A percentile compares a stretch with the other conserved stretches of the same genome.
phyloP scores from a whole-genome alignment of 2,329 filamentous ascomycete species.

The Pseudopithomyces chartarum region DNA sequence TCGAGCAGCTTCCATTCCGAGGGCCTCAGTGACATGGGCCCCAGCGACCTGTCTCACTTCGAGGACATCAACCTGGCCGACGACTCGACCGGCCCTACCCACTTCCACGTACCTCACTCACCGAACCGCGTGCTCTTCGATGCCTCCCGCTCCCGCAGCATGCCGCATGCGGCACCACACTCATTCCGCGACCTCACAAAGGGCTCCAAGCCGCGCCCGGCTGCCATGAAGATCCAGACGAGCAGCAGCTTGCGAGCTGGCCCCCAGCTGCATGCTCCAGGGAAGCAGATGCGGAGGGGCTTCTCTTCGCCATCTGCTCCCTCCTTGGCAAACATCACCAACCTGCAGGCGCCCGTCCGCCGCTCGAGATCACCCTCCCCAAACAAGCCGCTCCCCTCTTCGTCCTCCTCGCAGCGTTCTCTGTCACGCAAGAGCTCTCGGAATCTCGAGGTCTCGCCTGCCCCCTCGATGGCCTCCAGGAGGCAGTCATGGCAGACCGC shows the following conservation, averaged over 20 bases:
- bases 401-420: constrained; percentile 31
- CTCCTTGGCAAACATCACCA: constrained; percentile 33
- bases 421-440: constrained; percentile 40
- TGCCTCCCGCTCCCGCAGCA: constrained; percentile 24
- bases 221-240: constrained; percentile 48
- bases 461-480: constrained; percentile 37
- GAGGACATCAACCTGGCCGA: constrained; percentile 86
- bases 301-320: constrained; percentile 47
- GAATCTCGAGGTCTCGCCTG: constrained; percentile 38
- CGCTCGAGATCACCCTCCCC: constrained; percentile 45
- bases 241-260: constrained; percentile 42
- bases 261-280: constrained; percentile 44
- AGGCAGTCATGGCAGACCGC: constrained; percentile 69
- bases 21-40: constrained; percentile 67
- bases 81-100: constrained; percentile 60
- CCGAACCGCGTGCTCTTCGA: constrained; percentile 39
- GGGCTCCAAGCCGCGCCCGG: constrained; percentile 43
- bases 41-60: constrained; percentile 79
- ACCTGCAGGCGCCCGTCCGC: constrained; percentile 37
- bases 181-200: constrained; percentile 47
- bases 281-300: constrained; percentile 46
- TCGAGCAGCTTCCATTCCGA: constrained; percentile 86
- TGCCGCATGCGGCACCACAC: constrained; percentile 23
- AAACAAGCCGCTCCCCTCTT: constrained; percentile 28
- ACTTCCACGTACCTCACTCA: constrained; percentile 51